These are phyloP conservation scores for Gossypium davidsonii DNA, from an alignment of 441 rosid genomes.

Conservation along the genomic window DNA sequence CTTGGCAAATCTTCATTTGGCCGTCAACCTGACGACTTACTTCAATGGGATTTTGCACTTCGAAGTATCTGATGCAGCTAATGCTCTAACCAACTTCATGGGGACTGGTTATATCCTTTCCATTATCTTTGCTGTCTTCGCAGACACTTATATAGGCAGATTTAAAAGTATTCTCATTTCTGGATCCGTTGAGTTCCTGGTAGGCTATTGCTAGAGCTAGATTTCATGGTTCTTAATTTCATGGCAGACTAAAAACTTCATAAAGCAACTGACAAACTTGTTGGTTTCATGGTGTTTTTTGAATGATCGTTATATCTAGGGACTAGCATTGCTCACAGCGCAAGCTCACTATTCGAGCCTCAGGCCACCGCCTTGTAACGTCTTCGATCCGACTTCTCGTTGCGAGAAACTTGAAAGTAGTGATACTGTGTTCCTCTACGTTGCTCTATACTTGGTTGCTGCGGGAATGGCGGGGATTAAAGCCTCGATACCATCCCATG, in stretches of 20 bases:
- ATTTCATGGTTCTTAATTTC: no score
- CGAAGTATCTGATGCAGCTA: slow-evolving; percentile 53
- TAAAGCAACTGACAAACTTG: background rate
- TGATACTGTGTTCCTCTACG: slow-evolving; percentile 37
- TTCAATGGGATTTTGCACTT: slow-evolving; percentile 48
- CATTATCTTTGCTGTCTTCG: slow-evolving; percentile 36
- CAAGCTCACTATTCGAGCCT: slow-evolving; percentile 50
- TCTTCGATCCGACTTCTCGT: slow-evolving; percentile 23
- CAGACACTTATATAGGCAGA: slow-evolving; percentile 50
- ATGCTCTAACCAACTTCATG: slow-evolving; percentile 47
- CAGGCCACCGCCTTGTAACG: slow-evolving; percentile 42
- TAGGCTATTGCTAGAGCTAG: slow-evolving; percentile 13
- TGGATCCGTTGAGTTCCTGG: slow-evolving; percentile 45
- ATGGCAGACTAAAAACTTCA: background rate
- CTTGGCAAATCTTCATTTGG: slow-evolving; percentile 41
- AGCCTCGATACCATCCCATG: slow-evolving; percentile 46
- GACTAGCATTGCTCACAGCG: slow-evolving; percentile 34
- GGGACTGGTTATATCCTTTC: slow-evolving; percentile 44
- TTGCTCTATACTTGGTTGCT: slow-evolving; percentile 43
- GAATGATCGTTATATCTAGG: slow-evolving; percentile 23
- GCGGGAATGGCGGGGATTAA: slow-evolving; percentile 43
- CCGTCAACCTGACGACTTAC: slow-evolving; percentile 51
- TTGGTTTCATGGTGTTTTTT: background rate
- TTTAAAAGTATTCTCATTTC: slow-evolving; percentile 39
- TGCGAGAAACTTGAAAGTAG: slow-evolving; percentile 35